phyloP scores from a whole-genome alignment of 768 basidiomycete species.

The Phanerodontia chrysosporium region DNA sequence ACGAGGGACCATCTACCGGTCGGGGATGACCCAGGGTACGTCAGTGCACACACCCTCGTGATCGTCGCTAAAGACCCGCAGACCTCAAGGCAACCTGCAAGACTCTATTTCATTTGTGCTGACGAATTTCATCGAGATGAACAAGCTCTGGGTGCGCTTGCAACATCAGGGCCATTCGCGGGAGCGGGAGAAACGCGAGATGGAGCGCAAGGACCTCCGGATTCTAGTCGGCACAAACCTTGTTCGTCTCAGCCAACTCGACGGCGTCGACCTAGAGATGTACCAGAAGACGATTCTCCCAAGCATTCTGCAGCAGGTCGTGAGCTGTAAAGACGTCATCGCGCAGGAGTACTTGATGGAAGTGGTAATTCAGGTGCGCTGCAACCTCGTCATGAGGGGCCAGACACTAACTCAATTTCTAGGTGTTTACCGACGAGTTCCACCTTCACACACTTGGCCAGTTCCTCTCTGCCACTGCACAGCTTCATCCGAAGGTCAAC shows the following conservation, averaged over 20 bases:
- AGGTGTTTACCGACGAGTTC: constrained; percentile 99
- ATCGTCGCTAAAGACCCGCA: constrained; percentile 27
- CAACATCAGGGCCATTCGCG: constrained; percentile 97
- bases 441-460: constrained; percentile 94
- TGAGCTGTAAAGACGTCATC: constrained; percentile 97
- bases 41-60: constrained; percentile 1
- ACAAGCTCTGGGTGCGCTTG: constrained; percentile 98
- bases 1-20: constrained; percentile 93
- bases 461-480: constrained; percentile 93
- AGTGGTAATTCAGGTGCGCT: constrained; percentile 90
- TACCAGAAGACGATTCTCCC: constrained; percentile 86
- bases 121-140: constrained; percentile 99
- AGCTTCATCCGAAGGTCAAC: constrained; percentile 95
- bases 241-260: constrained; percentile 90
- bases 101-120: constrained; percentile 95
- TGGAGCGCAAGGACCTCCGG: constrained; percentile 91
- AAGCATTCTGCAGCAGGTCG: constrained; percentile 92
- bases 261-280: constrained; percentile 93
- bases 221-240: constrained; percentile 98
- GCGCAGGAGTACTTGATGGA: constrained; percentile 99
- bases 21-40: constrained; percentile 79
- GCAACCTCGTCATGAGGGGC: not conserved
- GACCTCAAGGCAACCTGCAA: constrained; percentile 84
- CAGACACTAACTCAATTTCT: not conserved
- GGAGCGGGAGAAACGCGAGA: constrained; percentile 94